Evolutionary conservation across 768 basidiomycete species (phyloP), one percentile per base, ranked within the genome.

Genomic region (Rhodotorula diobovata): DNA sequence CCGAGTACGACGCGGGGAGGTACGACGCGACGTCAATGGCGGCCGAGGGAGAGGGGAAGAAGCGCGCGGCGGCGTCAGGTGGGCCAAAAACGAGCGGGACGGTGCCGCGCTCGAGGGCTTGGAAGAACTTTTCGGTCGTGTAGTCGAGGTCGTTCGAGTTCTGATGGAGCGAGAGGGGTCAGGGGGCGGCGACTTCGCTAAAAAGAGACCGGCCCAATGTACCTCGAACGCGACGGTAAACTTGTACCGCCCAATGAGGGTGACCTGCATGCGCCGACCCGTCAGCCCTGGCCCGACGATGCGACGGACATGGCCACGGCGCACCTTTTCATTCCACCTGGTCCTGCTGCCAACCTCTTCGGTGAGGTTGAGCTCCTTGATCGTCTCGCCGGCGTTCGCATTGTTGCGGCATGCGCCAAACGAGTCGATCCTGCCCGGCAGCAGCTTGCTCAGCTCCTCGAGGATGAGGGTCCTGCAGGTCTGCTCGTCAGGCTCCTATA

Each of bases 91-190:
- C 64, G 64, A 73, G 46, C n/a, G 72, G 72, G 23, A 73, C 72
- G 16, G 59, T 66, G 34, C 72, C 73, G 28, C 58, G 63, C 58
- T 74, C 73, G 28, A 71, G 32, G 2, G 73, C 45, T n/a, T 74
- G 73, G 43, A 68, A 74, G 55, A 57, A 62, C 62, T 74, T 74
- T 32, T 74, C 73, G 11, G 73, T 74, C 28, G 59, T 65, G 48
- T 74, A 74, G 54, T 74, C 70, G 48, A 62, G 30, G 50, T 71
- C 69, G 43, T 70, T 74, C 39, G 66, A 68, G 63, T 74, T 74
- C 41, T 62, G 50, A 15, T 16, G 15, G 28, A 0, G 12, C 20
- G 35, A 8, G 11, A 3, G 23, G 35, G 2, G 48, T 32, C 34
- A 28, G 34, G 0, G 23, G n/a, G 25, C 28, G 14, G n/a, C n/a